Conservation (phyloP, 1,284 basidiomycete genomes). For the Rhodotorula sp. region DNA sequence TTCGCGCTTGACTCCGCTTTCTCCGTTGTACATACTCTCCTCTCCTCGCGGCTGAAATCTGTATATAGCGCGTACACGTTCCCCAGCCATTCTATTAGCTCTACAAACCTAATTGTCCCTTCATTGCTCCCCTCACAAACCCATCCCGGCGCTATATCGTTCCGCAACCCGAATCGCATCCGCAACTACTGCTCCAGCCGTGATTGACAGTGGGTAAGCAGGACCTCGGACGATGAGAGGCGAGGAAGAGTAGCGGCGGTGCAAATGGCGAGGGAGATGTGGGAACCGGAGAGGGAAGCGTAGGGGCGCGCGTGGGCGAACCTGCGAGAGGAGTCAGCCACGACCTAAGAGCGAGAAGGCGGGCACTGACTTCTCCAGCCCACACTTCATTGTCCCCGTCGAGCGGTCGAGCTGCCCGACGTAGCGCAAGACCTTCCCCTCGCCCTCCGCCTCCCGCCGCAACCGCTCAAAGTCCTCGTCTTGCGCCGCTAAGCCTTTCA, state of each 20-base stretch:
- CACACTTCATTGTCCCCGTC: constrained; percentile 71
- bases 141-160: constrained; percentile 29
- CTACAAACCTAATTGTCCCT: not conserved
- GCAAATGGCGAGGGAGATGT: constrained; percentile 96
- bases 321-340: not conserved
- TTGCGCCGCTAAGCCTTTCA: constrained; percentile 69
- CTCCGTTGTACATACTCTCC: not conserved
- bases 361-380: constrained; percentile 67
- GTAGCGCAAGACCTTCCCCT: constrained; percentile 80
- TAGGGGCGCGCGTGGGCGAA: constrained; percentile 82
- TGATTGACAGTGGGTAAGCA: constrained; percentile 93
- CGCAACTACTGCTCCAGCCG: constrained; percentile 94
- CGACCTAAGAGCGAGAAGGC: not conserved
- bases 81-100: too few species aligned
- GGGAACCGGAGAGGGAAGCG: constrained; percentile 86
- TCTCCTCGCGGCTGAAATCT: not conserved
- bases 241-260: constrained; percentile 69
- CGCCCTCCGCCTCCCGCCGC: constrained; percentile 68
- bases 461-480: constrained; percentile 68
- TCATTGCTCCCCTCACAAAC: not conserved
- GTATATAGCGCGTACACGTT: too few species aligned
- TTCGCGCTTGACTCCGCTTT: not conserved
- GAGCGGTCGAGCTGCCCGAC: constrained; percentile 88
- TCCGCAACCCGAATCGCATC: constrained; percentile 56
- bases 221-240: constrained; percentile 91